Evolutionary conservation across 345 rosid species (phyloP), one percentile per base, ranked within the genome.

Genomic region (Gossypium rotundifolium): DNA sequence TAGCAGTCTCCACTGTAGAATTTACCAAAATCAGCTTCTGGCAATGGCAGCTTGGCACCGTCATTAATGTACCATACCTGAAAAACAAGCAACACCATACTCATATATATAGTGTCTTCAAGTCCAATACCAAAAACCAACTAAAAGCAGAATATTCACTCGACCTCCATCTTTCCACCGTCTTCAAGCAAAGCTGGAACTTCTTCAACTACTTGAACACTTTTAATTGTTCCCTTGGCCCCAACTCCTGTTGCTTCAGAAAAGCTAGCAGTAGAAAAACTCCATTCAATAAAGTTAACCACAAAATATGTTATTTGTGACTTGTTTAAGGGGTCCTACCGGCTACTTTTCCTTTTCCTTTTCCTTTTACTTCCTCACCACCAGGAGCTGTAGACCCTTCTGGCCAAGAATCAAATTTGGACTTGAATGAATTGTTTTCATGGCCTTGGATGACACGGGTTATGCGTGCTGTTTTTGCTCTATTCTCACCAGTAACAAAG

Each of bases 321-420:
- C 14, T 52, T 54, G 64, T 59, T 33, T 70, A 76, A 70, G 68
- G 48, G 78, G 12, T 27, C 53, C 71, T 83, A 93, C 98, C 99
- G 14, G 99, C 98, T 16, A 95, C 97, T 91, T 93, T 95, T 75
- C 99, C 99, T 81, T 97, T 93, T 69, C 97, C 97, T 82, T 93
- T 95, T 75, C 99, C 98, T 81, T 97, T 93, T 69, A 94, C 96
- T 82, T 93, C 99, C 87, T 93, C 98, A 72, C 85, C 81, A 81
- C 86, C 92, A 65, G 96, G 92, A 79, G 90, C 73, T 66, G 91
- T 80, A 69, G 94, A 86, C 62, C 97, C 96, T 60, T 91, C 89
- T 25, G 98, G 97, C 97, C 98, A 95, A 79, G 94, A 87, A 77
- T 87, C 97, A 87, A 95, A 95, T 79, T 90, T 90, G 61, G 91